Evolutionary conservation across 2,329 filamentous ascomycete genomes (phyloP), one percentile per base, ranked within the genome.

Genomic region (Fusarium camptoceras): DNA sequence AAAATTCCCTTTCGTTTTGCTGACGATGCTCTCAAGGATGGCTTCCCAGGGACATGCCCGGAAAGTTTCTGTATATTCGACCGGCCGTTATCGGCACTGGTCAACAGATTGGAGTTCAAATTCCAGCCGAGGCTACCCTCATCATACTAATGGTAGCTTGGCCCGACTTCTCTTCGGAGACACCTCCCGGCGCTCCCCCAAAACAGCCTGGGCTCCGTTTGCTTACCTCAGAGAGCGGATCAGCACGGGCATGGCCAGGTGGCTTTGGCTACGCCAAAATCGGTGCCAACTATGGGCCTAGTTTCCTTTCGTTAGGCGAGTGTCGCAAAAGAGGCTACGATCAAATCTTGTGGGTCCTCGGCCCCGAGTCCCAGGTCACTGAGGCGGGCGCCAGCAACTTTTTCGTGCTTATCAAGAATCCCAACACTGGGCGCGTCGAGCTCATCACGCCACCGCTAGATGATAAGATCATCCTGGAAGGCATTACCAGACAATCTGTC

Each of bases 331-430:
- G 1, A 37, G 39, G 56, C 2, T 59, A 56, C 4, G 56, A 59
- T 2, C 56, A 56, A 11, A 54, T 59, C 0, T 2, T 59, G 2
- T 59, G 56, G 56, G 2, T 58, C 1, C 2, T 59, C 0, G 50
- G 56, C 0, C n/a, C 37, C 0, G 18, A 59, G 1, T n/a, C n/a
- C 0, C 49, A 15, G 2, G 56, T 59, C 0, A 59, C 56, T 0
- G 39, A 59, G 11, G 56, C 56, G 7, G 50, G 50, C 4, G 56
- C 50, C 3, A 59, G 56, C 9, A 59, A 56, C 15, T 56, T 59
- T 16, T 56, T 59, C 1, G 56, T 25, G 2, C 15, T 59, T 3
- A 16, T 59, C 6, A 42, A 42, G 6, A 22, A 42, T 22, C 39
- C n/a, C 2, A 3, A 14, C 8, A 5, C 16, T 20, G 14, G 56